Percentiles rank a stretch among this genome's conserved stretches.
phyloP scores from a whole-genome alignment of 169 alveolate species.

The Plasmodium yoelii region DNA sequence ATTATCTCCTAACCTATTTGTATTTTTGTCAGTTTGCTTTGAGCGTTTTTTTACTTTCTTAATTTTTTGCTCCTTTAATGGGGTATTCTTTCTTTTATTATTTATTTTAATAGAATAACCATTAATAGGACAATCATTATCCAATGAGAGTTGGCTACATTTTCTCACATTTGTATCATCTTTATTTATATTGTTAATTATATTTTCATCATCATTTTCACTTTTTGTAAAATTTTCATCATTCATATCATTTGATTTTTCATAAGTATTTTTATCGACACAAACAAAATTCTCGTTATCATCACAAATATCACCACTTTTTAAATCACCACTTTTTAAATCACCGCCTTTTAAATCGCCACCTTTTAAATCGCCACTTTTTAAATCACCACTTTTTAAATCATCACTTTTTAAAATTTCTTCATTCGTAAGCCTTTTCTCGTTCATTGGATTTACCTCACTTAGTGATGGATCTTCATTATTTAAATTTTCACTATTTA shows the following conservation, averaged over 20 bases:
- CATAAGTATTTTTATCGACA: background rate
- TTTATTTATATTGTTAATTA: background rate
- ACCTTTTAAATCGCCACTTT: background rate
- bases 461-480: no score
- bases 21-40: background rate
- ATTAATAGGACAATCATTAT: slow-evolving; percentile 4
- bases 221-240: background rate
- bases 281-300: background rate
- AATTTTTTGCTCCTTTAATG: slow-evolving; percentile 19
- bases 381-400: background rate
- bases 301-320: background rate
- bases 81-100: slow-evolving; percentile 22
- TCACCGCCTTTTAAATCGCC: no score
- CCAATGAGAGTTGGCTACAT: background rate
- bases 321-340: background rate
- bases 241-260: background rate
- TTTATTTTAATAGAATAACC: slow-evolving; percentile 1
- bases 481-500: background rate
- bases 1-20: slow-evolving; percentile 15
- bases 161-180: background rate
- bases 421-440: no score
- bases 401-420: background rate
- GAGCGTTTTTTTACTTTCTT: slow-evolving; percentile 44
- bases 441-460: no score
- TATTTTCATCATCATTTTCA: slow-evolving; percentile 12